These are phyloP conservation scores for Warburgia ugandensis DNA, from an alignment of 164 flowering plant species.

Conservation along the genomic window DNA sequence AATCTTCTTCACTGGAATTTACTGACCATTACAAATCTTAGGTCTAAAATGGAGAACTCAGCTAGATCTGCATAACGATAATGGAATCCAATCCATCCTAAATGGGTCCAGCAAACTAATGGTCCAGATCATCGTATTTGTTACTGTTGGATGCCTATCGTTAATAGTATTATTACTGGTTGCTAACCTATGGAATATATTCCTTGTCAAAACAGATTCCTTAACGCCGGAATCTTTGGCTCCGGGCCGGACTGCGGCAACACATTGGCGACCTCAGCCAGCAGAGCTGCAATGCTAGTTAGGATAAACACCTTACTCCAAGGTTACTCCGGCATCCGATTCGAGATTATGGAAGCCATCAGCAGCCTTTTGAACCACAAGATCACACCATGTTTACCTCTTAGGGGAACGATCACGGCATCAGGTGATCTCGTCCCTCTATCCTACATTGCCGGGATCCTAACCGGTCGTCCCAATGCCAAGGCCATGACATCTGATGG, in stretches of 20 bases:
- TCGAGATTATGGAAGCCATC: slow-evolving; percentile 53
- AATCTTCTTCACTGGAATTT: too few relatives aligned
- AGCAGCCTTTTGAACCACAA: slow-evolving; percentile 38
- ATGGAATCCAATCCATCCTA: too few relatives aligned
- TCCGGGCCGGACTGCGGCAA: slow-evolving; percentile 32
- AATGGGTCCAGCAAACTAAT: too few relatives aligned
- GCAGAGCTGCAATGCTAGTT: slow-evolving; percentile 61
- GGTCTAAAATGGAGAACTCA: too few relatives aligned
- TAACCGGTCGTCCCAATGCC: slow-evolving; percentile 54
- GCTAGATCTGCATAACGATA: too few relatives aligned
- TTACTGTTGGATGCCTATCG: too few relatives aligned
- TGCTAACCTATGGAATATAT: neutral
- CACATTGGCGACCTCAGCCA: slow-evolving; percentile 38
- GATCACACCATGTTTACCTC: slow-evolving; percentile 49
- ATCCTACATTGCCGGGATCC: slow-evolving; percentile 53
- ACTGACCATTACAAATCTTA: too few relatives aligned
- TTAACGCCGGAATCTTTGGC: slow-evolving; percentile 58
- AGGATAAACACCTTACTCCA: slow-evolving; percentile 61
- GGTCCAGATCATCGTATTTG: too few relatives aligned
- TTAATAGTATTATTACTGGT: too few relatives aligned
- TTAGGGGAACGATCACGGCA: slow-evolving; percentile 53
- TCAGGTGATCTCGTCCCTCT: slow-evolving; percentile 58
- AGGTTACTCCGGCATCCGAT: slow-evolving; percentile 63
- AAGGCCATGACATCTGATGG: slow-evolving; percentile 39
- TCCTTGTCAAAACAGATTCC: slow-evolving; percentile 24